These are phyloP conservation scores for Talaromyces marneffei DNA, from an alignment of 2,329 filamentous ascomycete genomes.

Conservation along the genomic window DNA sequence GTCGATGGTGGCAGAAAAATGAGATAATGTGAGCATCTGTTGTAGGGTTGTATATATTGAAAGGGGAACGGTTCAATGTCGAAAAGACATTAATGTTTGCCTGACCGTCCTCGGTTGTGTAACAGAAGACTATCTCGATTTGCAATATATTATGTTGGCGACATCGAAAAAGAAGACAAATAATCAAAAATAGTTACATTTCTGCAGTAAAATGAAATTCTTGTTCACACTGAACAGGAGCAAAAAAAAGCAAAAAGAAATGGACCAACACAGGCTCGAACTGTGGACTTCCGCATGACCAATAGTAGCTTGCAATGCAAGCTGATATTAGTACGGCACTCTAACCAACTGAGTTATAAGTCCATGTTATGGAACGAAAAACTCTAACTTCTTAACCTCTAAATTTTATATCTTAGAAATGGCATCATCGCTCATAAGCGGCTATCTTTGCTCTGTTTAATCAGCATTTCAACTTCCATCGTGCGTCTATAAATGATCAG, in stretches of 20 bases:
- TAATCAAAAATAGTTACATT: no score
- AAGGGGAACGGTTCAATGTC: no score
- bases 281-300: conserved; percentile 1
- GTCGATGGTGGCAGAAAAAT: neutral
- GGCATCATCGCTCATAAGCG: neutral
- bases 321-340: conserved; percentile 2
- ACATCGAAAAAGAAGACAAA: no score
- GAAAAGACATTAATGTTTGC: no score
- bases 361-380: neutral
- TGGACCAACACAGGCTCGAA: conserved; percentile 6
- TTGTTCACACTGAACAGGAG: neutral
- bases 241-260: neutral
- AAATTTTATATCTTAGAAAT: neutral
- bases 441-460: neutral
- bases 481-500: neutral
- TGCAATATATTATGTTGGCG: no score
- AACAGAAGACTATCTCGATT: no score
- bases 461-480: neutral
- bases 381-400: neutral
- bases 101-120: no score
- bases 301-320: neutral
- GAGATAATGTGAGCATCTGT: conserved; percentile 12
- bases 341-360: conserved; percentile 6
- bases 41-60: no score
- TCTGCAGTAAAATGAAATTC: no score